Evolutionary conservation across 2,329 filamentous ascomycete genomes (phyloP).

Genomic region (Talaromyces funiculosus): DNA sequence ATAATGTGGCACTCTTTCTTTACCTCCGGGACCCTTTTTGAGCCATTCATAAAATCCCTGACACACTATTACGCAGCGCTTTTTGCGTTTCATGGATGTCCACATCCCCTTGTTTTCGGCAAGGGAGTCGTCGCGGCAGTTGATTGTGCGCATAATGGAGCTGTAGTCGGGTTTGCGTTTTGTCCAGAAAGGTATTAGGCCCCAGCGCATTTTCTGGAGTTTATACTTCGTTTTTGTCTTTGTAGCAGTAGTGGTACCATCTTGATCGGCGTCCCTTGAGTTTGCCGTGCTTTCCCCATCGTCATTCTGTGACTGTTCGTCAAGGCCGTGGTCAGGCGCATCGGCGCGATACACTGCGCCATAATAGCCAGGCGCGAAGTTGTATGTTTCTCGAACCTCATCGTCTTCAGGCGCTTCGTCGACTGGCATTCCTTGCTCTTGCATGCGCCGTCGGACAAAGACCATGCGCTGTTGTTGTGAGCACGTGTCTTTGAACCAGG

Average conservation of each 20-base stretch:
- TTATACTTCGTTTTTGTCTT: constrained; percentile 57
- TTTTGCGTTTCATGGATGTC: constrained; percentile 82
- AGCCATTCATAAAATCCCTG: constrained; percentile 98
- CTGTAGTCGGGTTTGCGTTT: constrained; percentile 74
- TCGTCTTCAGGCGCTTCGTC: constrained; percentile 68
- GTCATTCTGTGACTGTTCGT: constrained; percentile 20
- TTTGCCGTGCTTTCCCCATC: neutral
- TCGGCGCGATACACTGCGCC: constrained; percentile 83
- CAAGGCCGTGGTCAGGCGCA: constrained; percentile 52
- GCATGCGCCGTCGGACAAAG: constrained; percentile 67
- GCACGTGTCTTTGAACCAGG: neutral
- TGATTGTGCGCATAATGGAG: constrained; percentile 80
- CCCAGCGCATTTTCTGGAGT: constrained; percentile 94
- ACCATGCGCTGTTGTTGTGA: constrained; percentile 58
- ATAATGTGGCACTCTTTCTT: constrained; percentile 80
- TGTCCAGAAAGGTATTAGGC: constrained; percentile 88
- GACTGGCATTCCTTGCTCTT: constrained; percentile 68
- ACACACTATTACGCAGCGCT: constrained; percentile 80
- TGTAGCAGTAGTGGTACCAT: constrained; percentile 5
- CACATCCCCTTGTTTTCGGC: constrained; percentile 75
- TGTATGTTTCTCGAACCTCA: constrained; percentile 69
- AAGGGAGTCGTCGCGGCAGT: constrained; percentile 87
- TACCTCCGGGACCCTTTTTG: constrained; percentile 64
- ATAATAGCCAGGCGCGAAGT: constrained; percentile 83
- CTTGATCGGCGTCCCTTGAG: neutral